Base-by-base conservation (phyloP, 768 basidiomycete genomes). In the Rhizopogon vesiculosus region DNA sequence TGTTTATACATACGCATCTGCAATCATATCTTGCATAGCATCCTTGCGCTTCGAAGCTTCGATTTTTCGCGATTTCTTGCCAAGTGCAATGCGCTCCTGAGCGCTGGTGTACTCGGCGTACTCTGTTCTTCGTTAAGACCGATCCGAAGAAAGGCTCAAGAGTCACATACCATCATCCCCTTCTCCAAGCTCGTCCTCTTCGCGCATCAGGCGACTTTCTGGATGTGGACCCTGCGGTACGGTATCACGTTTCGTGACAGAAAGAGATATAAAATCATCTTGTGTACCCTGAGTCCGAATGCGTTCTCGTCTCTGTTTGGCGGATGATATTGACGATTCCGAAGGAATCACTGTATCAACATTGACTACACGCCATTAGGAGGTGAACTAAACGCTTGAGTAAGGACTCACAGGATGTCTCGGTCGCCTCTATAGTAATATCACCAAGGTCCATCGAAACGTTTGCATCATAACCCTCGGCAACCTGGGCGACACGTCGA, bases 161-260 rank as follows among this genome's bases (percentile, higher is more conserved):
- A 28, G 19, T 55, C 18, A 67, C 80, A 42, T 62, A 91, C 92
- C 92, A 59, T 94, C 92, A 40, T 93, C 92, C 2, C 85, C 91
- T 65, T 93, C 90, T 10, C 92, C 92, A 2, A 91, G 66, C 59
- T 94, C 90, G 67, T 94, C 92, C 41, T 94, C 92, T 69, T 94
- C 92, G 48, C 92, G 76, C 71, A 89, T 66, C 28, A 94, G 72
- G 8, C 92, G 81, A 66, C 90, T 92, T 61, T 87, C 87, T 7
- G 91, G 92, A 74, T 93, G 91, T 7, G 91, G 91, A 0, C 91
- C 91, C 60, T 81, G 76, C 8, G 78, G 68, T 38, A 73, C 69
- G 38, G 87, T 81, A 18, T 72, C 71, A 45, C 75, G 76, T 57
- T 78, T 83, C 0, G 82, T 74, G 4, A 93, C 79, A 18, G 88